Evolutionary conservation across 2,329 filamentous ascomycete species (phyloP).

Genomic region (Ophiostoma perfectum): DNA sequence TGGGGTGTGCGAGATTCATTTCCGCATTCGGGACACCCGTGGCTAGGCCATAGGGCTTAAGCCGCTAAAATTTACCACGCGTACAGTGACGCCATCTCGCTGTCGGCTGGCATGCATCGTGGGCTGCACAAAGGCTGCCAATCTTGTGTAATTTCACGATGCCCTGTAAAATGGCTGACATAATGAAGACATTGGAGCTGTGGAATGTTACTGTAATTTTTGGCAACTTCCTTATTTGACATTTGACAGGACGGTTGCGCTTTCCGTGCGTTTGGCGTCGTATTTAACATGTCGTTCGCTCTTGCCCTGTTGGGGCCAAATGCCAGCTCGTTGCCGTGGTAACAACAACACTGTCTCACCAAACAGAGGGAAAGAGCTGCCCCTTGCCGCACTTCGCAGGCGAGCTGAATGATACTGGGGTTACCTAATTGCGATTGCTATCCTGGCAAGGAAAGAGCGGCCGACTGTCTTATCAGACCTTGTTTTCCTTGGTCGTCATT

Average conservation of each 20-base stretch:
- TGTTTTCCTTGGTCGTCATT: neutral
- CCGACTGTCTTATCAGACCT: neutral
- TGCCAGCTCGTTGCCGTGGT: conserved; percentile 19
- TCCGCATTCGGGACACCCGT: neutral
- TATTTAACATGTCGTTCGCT: neutral
- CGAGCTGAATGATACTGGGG: neutral
- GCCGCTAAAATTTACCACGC: conserved; percentile 5
- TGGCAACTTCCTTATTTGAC: neutral
- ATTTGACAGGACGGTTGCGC: neutral
- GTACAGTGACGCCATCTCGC: conserved; percentile 4
- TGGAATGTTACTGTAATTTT: neutral
- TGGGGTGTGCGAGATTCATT: neutral
- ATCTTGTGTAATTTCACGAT: neutral
- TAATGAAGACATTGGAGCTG: neutral
- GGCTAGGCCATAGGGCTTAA: neutral
- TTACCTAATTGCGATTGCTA: no score
- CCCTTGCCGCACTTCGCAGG: conserved; percentile 1
- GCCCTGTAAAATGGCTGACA: conserved; percentile 11
- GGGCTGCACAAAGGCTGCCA: neutral
- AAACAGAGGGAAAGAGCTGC: conserved; percentile 13
- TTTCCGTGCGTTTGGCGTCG: neutral
- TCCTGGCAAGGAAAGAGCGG: neutral
- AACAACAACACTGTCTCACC: conserved; percentile 16
- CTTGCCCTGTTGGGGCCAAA: conserved; percentile 14
- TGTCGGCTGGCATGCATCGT: conserved; percentile 1